A percentile compares a stretch with the other conserved stretches of the same genome.
Conservation (phyloP, 192 early-diverging fungal species). For the Diversispora eburnea region DNA sequence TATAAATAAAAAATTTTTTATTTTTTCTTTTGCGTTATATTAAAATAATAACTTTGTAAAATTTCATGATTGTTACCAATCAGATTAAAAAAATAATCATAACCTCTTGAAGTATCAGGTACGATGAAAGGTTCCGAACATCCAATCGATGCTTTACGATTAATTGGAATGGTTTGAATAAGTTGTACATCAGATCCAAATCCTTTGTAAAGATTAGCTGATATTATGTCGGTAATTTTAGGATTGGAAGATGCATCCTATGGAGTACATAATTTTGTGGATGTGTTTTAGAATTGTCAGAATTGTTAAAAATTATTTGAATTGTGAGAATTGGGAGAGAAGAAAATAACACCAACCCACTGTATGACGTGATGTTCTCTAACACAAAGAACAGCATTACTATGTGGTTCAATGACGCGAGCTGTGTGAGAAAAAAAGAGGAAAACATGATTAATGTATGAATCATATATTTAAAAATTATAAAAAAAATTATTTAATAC, state of each 20-base stretch:
- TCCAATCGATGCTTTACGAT: not conserved
- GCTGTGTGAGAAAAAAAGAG: not conserved
- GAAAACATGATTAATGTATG: too few relatives aligned
- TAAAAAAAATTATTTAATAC: too few relatives aligned
- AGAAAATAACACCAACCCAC: not conserved
- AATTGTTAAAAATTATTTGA: not conserved
- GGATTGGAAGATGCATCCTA: slow-evolving; percentile 2
- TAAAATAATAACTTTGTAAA: slow-evolving; percentile 1
- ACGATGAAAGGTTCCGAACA: slow-evolving; percentile 6
- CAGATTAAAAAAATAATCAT: not conserved
- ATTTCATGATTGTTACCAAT: not conserved
- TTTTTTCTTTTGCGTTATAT: too few relatives aligned
- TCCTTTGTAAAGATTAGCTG: slow-evolving; percentile 1
- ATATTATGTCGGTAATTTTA: not conserved
- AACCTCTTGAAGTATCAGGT: not conserved
- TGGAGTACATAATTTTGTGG: not conserved
- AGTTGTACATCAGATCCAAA: too few relatives aligned
- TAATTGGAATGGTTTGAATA: too few relatives aligned
- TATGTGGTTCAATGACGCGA: slow-evolving; percentile 8
- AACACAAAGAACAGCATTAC: too few relatives aligned
- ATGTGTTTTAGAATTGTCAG: too few relatives aligned
- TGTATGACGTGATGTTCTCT: too few relatives aligned
- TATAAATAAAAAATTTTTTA: too few relatives aligned
- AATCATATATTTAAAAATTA: too few relatives aligned
- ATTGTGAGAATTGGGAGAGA: not conserved